Evolutionary conservation across 2,329 filamentous ascomycete species (phyloP).

Genomic region (Daldinia sp.): DNA sequence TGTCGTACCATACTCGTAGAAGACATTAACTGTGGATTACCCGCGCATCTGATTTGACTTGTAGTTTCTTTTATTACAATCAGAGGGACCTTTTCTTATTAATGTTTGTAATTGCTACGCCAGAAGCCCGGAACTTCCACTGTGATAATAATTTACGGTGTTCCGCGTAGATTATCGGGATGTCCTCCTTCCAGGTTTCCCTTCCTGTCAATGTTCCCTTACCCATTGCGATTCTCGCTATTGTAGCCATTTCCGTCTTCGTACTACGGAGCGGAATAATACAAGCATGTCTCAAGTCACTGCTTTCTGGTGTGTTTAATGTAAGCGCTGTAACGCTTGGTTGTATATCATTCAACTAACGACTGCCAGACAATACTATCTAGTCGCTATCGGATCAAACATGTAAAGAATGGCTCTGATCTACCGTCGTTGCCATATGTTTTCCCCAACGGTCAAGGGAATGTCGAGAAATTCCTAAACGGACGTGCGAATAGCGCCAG

Average conservation of each 20-base stretch:
- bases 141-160: neutral
- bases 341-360: neutral
- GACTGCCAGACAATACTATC: neutral
- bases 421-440: neutral
- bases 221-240: neutral
- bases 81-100: neutral
- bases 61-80: neutral
- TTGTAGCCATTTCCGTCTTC: neutral
- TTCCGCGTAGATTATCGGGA: neutral
- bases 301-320: neutral
- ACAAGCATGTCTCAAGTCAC: neutral
- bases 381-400: neutral
- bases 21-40: neutral
- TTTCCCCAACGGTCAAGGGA: neutral
- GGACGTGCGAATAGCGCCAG: neutral
- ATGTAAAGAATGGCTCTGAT: neutral
- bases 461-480: neutral
- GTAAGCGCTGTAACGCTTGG: neutral
- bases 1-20: neutral
- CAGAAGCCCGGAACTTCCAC: neutral
- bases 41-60: neutral
- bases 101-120: neutral
- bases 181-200: neutral
- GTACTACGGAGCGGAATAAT: neutral
- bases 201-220: neutral